Conservation (phyloP, 2,329 filamentous ascomycete species). For the Lecanosticta acicola region DNA sequence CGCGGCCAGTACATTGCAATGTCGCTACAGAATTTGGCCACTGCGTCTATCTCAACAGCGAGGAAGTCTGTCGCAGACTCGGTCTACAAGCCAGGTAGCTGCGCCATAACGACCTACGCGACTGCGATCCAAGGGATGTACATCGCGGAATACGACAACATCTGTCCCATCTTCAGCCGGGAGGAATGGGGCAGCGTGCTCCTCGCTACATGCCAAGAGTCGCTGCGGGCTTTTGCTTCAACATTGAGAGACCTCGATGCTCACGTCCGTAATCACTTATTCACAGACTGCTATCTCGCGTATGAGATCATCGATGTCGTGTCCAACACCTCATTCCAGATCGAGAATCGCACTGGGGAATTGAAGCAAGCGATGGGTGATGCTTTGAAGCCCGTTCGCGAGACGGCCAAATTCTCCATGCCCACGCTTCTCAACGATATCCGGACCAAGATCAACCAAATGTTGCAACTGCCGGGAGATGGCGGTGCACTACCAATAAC, state of each 20-base stretch:
- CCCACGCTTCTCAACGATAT: conserved; percentile 79
- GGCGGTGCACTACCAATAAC: conserved; percentile 73
- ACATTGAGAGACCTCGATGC: conserved; percentile 84
- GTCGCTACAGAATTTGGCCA: conserved; percentile 78
- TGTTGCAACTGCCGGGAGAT: conserved; percentile 68
- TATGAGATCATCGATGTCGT: conserved; percentile 95
- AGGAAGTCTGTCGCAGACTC: conserved; percentile 68
- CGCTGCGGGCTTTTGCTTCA: conserved; percentile 74
- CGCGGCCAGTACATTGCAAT: conserved; percentile 79
- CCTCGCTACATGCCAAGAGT: conserved; percentile 68
- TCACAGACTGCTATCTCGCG: conserved; percentile 87
- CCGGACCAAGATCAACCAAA: conserved; percentile 58
- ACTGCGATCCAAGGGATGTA: conserved; percentile 83
- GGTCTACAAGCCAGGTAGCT: conserved; percentile 81
- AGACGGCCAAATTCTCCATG: conserved; percentile 84
- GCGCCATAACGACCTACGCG: conserved; percentile 85
- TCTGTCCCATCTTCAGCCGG: conserved; percentile 76
- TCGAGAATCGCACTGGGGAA: conserved; percentile 79
- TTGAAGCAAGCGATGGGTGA: conserved; percentile 78
- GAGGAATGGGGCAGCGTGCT: conserved; percentile 80
- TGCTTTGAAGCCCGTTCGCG: conserved; percentile 79
- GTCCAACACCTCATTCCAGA: conserved; percentile 67
- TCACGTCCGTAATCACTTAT: conserved; percentile 79
- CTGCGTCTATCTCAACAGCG: conserved; percentile 74
- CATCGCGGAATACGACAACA: conserved; percentile 81